Evolutionary conservation across 2,329 filamentous ascomycete genomes (phyloP), one percentile per base, ranked within the genome.

Genomic region (Ceratocystis eucalypticola): DNA sequence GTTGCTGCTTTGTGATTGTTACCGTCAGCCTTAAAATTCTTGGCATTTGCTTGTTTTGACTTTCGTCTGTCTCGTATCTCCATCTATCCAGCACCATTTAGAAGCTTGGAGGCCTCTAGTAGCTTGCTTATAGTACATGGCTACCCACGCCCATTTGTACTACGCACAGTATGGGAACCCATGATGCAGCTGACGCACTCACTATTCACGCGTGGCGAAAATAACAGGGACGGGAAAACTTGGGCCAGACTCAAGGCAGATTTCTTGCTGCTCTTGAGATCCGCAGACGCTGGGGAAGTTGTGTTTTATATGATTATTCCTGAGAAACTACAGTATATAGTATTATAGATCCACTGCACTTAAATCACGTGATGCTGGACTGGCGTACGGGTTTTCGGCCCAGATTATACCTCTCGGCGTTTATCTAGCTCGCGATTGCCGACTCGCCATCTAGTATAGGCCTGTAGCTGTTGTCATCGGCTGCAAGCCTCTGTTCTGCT

Each of bases 21-120:
- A 28, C 7, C 10, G n/a, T 57, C 53, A 57, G 53, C 53, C 25
- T 30, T 57, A 57, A 57, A 57, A 57, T n/a, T 57, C 53, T 57
- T 57, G 53, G 53, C 53, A 57, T n/a, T 57, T 57, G 10, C 53
- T 33, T 12, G 53, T 57, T 30, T 12, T 41, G 12, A n/a, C 10
- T 25, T 28, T 33, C 53, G n/a, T 28, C 30, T 28, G 25, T 28
- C 15, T 30, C 22, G 3, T 57, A 7, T 57, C 12, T 10, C 10
- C 28, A 28, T 57, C 10, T 22, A 8, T 53, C 7, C n/a, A 20
- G 6, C 10, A 7, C 10, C 48, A 12, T n/a, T 22, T 5, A 22
- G 3, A 17, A n/a, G 25, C 17, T 25, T 28, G 53, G 25, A 57
- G 25, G 53, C 53, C 25, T 57, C 53, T 57, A 17, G 1, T 15